Evolutionary conservation across 805 yeast species (phyloP).

Genomic region (Metschnikowia proteae): DNA sequence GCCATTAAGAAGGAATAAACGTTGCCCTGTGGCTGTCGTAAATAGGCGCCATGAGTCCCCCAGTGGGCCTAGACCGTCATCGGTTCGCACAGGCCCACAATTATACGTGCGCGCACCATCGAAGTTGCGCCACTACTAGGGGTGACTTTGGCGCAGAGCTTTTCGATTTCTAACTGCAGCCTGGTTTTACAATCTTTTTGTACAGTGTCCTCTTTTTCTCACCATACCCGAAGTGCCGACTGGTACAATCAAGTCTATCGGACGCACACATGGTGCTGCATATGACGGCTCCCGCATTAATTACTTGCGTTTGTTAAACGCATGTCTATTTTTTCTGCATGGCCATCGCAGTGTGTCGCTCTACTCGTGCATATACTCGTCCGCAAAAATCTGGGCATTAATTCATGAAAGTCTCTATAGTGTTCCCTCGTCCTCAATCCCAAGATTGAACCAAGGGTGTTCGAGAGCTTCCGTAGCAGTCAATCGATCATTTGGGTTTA

Average conservation of each 20-base stretch:
- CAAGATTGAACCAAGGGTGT: constrained; percentile 48
- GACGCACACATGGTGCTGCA: background rate
- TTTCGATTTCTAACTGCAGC: too few relatives aligned
- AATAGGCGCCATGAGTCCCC: too few relatives aligned
- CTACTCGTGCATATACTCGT: background rate
- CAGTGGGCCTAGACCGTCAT: background rate
- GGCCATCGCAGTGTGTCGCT: background rate
- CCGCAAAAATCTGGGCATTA: background rate
- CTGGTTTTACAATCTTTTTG: too few relatives aligned
- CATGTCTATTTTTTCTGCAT: background rate
- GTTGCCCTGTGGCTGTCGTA: too few relatives aligned
- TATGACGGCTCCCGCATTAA: background rate
- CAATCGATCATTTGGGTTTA: constrained; percentile 37
- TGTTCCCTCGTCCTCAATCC: constrained; percentile 46
- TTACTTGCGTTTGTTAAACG: background rate
- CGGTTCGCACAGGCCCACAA: background rate
- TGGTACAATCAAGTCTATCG: background rate
- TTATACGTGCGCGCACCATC: background rate
- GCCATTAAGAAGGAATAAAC: too few relatives aligned
- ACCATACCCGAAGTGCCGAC: background rate
- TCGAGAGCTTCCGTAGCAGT: constrained; percentile 41
- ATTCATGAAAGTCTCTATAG: constrained; percentile 2
- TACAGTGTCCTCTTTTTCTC: background rate
- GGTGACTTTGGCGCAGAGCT: too few relatives aligned
- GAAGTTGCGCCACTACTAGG: too few relatives aligned